Evolutionary conservation across 1,284 basidiomycete species (phyloP), one percentile per base, ranked within the genome.

Genomic region (Moesziomyces antarcticus): DNA sequence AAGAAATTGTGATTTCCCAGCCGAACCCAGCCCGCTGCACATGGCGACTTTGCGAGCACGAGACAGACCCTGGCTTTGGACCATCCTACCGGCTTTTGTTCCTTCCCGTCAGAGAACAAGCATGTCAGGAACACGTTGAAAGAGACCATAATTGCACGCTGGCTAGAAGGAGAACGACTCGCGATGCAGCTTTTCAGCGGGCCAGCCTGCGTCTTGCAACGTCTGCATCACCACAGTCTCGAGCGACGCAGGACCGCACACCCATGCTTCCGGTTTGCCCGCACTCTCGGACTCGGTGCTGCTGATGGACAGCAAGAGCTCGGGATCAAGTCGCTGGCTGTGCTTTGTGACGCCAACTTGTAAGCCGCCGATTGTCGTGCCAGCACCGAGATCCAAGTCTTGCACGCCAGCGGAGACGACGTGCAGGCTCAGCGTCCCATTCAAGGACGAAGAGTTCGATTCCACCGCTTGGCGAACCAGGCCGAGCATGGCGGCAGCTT

Each of bases 91-190:
- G 33, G 13, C 33, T 33, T 33, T 2, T 14, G 33, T 2, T 33
- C 33, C 22, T 24, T 25, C 18, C n/a, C 14, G 33, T 30, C 10
- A 33, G 25, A 30, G 16, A 6, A 49, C 20, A 27, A 11, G 30
- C 30, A 13, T 8, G 11, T 3, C 30, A 33, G 30, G 30, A 13
- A 33, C 10, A 33, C 30, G 3, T 10, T 33, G 30, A 33, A 33
- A 13, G 30, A 33, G 10, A 1, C 10, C 3, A 13, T 33, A 13
- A 13, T 33, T 10, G 4, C 30, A 33, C 11, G 11, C 30, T 33
- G 20, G 22, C 24, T 37, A 71, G 27, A 65, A 71, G 27, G 68
- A 33, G 49, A 72, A 72, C 13, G 54, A 57, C 30, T 67, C 69
- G 10, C 63, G 47, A 50, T 72, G 59, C 14, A 72, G 33, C 16